Percentiles rank a stretch among this genome's conserved stretches.
phyloP scores from a whole-genome alignment of 805 yeast genomes.

The Starmerella asiatica region DNA sequence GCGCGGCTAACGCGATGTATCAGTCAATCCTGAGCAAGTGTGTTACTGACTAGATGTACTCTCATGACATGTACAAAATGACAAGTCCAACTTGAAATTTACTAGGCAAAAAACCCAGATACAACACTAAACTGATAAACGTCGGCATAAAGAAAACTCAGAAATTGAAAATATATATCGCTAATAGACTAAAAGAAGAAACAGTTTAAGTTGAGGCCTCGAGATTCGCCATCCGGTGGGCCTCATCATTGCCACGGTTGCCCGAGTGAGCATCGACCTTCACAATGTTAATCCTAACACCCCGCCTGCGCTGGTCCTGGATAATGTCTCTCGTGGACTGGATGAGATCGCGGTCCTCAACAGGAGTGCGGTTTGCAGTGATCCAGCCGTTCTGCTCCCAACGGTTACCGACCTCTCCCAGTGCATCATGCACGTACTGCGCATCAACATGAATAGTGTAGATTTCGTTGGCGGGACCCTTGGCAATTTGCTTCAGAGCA shows the following conservation, averaged over 20 bases:
- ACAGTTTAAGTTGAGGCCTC: too few species aligned
- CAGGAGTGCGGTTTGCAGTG: conserved; percentile 32
- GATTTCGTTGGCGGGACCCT: neutral
- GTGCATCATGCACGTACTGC: conserved; percentile 42
- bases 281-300: conserved; percentile 31
- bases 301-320: conserved; percentile 24
- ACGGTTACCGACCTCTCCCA: conserved; percentile 42
- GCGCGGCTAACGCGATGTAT: too few species aligned
- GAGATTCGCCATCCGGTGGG: conserved; percentile 58
- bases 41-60: too few species aligned
- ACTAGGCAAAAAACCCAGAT: too few species aligned
- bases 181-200: too few species aligned
- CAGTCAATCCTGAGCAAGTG: too few species aligned
- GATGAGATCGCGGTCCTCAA: conserved; percentile 44
- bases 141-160: too few species aligned
- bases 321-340: conserved; percentile 28
- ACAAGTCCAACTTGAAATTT: too few species aligned
- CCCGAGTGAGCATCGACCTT: conserved; percentile 70
- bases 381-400: conserved; percentile 49
- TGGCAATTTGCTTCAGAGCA: conserved; percentile 34
- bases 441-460: conserved; percentile 45
- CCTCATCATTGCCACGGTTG: conserved; percentile 55
- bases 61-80: too few species aligned
- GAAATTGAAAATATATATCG: too few species aligned
- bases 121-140: too few species aligned